Evolutionary conservation across 164 flowering plant species (phyloP), one percentile per base, ranked within the genome.

Genomic region (Umbellularia californica): DNA sequence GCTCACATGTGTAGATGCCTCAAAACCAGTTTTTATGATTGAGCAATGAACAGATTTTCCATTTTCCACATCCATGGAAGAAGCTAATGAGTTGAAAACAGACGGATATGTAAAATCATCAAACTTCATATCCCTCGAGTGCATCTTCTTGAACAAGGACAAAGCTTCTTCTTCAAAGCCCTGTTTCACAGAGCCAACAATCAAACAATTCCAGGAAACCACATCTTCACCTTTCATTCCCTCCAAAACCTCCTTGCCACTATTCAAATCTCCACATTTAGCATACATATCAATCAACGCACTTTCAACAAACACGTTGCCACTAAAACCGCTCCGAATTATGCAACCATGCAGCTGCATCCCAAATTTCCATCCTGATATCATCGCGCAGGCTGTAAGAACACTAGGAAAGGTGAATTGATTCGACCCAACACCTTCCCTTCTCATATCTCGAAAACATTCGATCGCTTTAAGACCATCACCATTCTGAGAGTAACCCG

Each of bases 181-280:
- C 28, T 84, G 88, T 72, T 88, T 87, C 33, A 86, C 95, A 80
- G 82, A 92, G 51, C 90, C 92, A 73, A 81, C 90, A 24, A 94
- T 87, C 89, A 94, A 83, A 9, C 97, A 86, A 77, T 94, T 94
- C 95, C 97, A 94, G 65, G 92, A 83, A 80, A 91, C 83, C 70
- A 84, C 92, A 84, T 89, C 91, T 68, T 85, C 85, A 58, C 80
- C 78, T 70, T 79, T 86, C 88, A 84, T 87, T 50, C 58, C 64
- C 50, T 85, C 84, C 71, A 92, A 75, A 20, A 86, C 76, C 58
- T 67, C 79, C 85, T 75, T 82, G 63, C 91, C 95, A 82, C 84
- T 79, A 72, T 23, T 33, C 69, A 92, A 74, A 23, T 87, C 86
- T 35, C 92, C 86, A 74, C 97, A 92, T 83, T 91, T 92, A 0